phyloP scores from a whole-genome alignment of 1,139 yeast species.

The Ashbya aceris region DNA sequence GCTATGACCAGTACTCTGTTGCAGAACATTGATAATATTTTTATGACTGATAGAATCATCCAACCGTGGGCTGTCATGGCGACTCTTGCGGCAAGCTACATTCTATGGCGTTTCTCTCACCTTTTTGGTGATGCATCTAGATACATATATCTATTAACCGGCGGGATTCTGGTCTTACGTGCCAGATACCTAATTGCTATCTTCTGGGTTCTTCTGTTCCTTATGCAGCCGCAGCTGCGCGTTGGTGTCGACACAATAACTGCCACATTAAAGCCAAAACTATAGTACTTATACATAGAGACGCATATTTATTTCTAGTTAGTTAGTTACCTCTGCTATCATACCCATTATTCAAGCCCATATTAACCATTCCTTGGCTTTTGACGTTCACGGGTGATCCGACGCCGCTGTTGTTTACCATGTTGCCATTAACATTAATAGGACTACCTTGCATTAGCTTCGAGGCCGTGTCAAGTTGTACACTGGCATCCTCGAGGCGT shows the following conservation, averaged over 20 bases:
- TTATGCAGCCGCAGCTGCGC: background rate
- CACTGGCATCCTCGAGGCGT: conserved; percentile 26
- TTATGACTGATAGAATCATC: conserved; percentile 15
- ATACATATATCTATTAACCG: conserved; percentile 16
- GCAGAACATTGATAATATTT: conserved; percentile 26
- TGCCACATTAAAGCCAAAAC: too few species aligned
- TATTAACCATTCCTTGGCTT: conserved; percentile 19
- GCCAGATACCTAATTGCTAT: background rate
- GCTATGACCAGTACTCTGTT: conserved; percentile 55
- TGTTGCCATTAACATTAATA: conserved; percentile 9
- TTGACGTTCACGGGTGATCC: conserved; percentile 11
- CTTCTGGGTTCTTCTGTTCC: background rate
- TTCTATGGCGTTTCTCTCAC: conserved; percentile 13
- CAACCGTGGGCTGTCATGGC: conserved; percentile 18
- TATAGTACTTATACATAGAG: too few species aligned
- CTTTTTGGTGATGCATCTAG: conserved; percentile 13
- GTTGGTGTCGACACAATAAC: too few species aligned
- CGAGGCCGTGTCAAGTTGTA: conserved; percentile 23
- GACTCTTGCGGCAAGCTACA: conserved; percentile 9
- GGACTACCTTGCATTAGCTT: conserved; percentile 21
- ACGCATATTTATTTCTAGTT: background rate
- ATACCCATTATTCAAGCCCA: conserved; percentile 15
- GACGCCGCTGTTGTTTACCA: conserved; percentile 9
- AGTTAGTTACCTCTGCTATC: conserved; percentile 13
- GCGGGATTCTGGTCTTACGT: conserved; percentile 9